A percentile compares a stretch with the other conserved stretches of the same genome.
Conservation (phyloP, 441 rosid species). For the Pelargonium myrrhifolium region DNA sequence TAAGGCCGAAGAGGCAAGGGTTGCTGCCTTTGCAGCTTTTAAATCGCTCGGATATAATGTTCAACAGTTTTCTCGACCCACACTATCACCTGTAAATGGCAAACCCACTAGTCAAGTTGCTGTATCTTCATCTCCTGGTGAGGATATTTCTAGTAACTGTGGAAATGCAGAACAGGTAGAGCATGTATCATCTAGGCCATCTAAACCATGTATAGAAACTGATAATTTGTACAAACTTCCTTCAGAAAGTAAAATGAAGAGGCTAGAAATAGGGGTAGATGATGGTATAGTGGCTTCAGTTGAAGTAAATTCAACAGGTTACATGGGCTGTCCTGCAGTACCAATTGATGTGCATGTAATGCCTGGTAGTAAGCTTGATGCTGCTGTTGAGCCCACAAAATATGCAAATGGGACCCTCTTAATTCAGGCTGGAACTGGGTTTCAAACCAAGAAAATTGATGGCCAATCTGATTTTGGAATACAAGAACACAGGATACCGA, state of each 20-base stretch:
- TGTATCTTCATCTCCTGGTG: constrained; percentile 24
- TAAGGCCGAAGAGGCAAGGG: constrained; percentile 96
- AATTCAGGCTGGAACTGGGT: constrained; percentile 19
- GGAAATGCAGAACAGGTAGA: constrained; percentile 27
- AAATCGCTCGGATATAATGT: constrained; percentile 79
- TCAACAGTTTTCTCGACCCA: constrained; percentile 53
- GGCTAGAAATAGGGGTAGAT: constrained; percentile 27
- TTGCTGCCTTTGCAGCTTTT: constrained; percentile 85
- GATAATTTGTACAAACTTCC: constrained; percentile 29
- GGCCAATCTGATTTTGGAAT: constrained; percentile 22
- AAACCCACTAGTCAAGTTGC: constrained; percentile 31
- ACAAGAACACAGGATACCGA: constrained; percentile 21
- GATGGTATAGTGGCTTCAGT: constrained; percentile 32
- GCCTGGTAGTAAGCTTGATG: constrained; percentile 21
- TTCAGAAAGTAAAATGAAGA: constrained; percentile 30
- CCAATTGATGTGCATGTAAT: constrained; percentile 24
- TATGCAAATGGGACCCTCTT: constrained; percentile 20
- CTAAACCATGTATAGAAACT: constrained; percentile 18
- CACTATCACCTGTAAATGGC: constrained; percentile 29
- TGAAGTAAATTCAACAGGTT: constrained; percentile 25
- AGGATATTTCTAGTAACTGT: constrained; percentile 24
- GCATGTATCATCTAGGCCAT: constrained; percentile 27
- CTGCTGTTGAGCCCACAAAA: constrained; percentile 15
- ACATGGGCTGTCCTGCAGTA: constrained; percentile 24
- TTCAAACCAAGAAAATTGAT: constrained; percentile 23